These are phyloP conservation scores for Heterobasidion annosum DNA, from an alignment of 1,284 basidiomycete genomes.

Conservation along the genomic window DNA sequence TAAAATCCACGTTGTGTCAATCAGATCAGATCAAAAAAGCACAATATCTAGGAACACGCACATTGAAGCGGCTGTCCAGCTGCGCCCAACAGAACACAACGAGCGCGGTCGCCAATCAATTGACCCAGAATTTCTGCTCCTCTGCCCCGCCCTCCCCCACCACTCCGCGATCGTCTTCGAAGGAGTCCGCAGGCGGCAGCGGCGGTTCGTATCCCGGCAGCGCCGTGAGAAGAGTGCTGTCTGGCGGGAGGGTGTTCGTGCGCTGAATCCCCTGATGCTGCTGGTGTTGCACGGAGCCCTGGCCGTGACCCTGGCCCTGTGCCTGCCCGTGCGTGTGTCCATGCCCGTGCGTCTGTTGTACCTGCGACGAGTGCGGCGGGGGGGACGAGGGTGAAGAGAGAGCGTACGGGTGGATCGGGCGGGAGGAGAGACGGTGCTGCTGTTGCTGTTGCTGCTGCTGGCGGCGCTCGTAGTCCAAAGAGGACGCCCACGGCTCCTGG, in stretches of 20 bases:
- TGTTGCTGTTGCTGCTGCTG: not conserved
- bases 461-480: not conserved
- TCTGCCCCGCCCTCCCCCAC: too few relatives aligned
- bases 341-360: not conserved
- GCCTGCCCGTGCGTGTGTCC: not conserved
- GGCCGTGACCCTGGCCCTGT: not conserved
- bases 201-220: conserved; percentile 31
- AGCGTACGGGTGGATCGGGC: not conserved
- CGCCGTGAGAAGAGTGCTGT: conserved; percentile 43
- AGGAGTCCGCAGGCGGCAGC: too few relatives aligned
- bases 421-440: not conserved
- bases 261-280: not conserved
- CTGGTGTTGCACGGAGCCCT: not conserved
- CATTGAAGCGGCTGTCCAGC: too few relatives aligned
- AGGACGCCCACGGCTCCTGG: not conserved
- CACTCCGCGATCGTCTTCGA: too few relatives aligned
- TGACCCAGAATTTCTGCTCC: too few relatives aligned
- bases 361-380: not conserved
- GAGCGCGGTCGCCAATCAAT: too few relatives aligned
- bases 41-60: too few relatives aligned
- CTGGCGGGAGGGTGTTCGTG: conserved; percentile 29
- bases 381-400: not conserved
- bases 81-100: too few relatives aligned
- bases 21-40: too few relatives aligned
- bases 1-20: too few relatives aligned